Base-by-base conservation (phyloP, 1,139 yeast species). In the Debaryomycetaceae sp. region DNA sequence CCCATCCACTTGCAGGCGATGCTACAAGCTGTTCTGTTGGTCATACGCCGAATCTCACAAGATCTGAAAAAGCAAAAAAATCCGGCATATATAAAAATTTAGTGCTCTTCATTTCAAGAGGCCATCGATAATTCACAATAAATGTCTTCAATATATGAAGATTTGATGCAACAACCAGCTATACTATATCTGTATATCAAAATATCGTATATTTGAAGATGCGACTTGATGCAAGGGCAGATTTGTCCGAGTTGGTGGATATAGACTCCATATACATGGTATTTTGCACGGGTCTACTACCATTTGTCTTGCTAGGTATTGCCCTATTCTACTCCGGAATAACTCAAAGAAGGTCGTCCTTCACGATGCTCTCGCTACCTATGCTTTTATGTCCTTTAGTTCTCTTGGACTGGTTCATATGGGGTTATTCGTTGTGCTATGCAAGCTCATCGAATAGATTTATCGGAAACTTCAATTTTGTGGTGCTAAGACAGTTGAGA, bases 261-360 rank as follows among this genome's bases (percentile, higher is more conserved):
- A 53, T 71, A n/a, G 64, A 70, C 54, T 59, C 73, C 24, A 55
- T 73, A 37, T 73, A 63, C 50, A 66, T 72, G 72, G 45, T 72
- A 36, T 53, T 57, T 41, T 72, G 78, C 49, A 62, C 73, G 1
- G 50, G 63, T 6, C 48, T 70, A 13, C 54, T 73, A 24, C 66
- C 71, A 2, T 49, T 67, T 40, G 66, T 68, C 8, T 47, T 75
- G 0, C 49, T 75, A 0, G 81, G 81, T 1, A 67, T 76, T 7
- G 70, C 78, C 0, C 59, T 79, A 39, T 81, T 81, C 52, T 81
- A 81, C 55, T 74, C 84, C 0, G 87, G 87, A 0, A 60, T 81
- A 41, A 78, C 83, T 5, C 81, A 80, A 48, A 62, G 84, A 47
- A 63, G 81, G 46, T 75, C 85, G 1, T 72, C 85, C 1, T 64